Evolutionary conservation across 768 basidiomycete genomes (phyloP).

Genomic region (Pholiota conissans): DNA sequence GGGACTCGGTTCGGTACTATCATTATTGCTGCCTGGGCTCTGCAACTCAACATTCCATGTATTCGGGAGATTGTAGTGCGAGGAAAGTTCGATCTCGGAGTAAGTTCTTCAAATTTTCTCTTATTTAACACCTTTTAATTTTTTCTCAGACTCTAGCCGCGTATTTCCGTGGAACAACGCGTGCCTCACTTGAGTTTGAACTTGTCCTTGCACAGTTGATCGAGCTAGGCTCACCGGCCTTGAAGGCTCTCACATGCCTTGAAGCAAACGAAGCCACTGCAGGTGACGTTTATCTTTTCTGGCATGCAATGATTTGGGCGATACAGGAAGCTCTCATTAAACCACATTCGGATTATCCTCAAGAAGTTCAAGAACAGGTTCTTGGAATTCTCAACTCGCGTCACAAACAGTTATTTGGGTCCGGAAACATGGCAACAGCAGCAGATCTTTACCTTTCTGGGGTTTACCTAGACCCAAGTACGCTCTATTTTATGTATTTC

Average conservation of each 20-base stretch:
- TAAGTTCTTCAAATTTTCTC: neutral
- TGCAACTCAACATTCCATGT: slow-evolving; percentile 18
- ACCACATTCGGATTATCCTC: slow-evolving; percentile 9
- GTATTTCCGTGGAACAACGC: slow-evolving; percentile 4
- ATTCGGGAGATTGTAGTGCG: slow-evolving; percentile 16
- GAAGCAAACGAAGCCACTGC: slow-evolving; percentile 28
- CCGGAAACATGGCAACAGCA: slow-evolving; percentile 15
- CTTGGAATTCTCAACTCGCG: slow-evolving; percentile 20
- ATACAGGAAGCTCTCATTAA: slow-evolving; percentile 14
- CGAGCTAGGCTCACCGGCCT: slow-evolving; percentile 10
- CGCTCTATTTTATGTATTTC: too few species aligned
- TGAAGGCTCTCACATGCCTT: slow-evolving; percentile 25
- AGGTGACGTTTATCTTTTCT: slow-evolving; percentile 29
- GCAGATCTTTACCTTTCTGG: slow-evolving; percentile 15
- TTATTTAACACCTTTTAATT: neutral
- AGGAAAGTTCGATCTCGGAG: slow-evolving; percentile 14
- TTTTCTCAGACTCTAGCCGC: neutral
- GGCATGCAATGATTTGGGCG: slow-evolving; percentile 25
- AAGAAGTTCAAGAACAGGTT: slow-evolving; percentile 15
- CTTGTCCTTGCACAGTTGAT: slow-evolving; percentile 15
- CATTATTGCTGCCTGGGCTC: slow-evolving; percentile 15
- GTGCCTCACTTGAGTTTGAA: slow-evolving; percentile 15
- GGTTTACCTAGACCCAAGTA: slow-evolving; percentile 17
- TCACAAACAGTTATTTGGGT: slow-evolving; percentile 20
- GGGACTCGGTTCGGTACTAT: slow-evolving; percentile 24